Conservation (phyloP, 2,329 filamentous ascomycete genomes). For the Paraconiothyrium sp. region DNA sequence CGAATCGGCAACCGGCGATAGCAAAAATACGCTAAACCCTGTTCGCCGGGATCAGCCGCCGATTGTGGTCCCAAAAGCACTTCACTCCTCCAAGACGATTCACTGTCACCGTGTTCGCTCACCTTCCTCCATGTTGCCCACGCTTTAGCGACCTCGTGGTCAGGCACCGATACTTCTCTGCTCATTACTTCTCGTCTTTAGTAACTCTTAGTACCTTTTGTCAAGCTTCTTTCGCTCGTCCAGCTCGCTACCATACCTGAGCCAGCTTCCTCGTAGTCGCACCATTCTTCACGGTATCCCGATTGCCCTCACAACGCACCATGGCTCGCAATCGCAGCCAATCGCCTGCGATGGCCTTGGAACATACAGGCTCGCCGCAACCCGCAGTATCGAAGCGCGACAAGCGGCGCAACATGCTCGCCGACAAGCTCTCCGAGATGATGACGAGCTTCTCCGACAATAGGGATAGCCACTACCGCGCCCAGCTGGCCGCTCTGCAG, state of each 20-base stretch:
- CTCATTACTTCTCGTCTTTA: not conserved
- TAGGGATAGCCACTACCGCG: constrained; percentile 83
- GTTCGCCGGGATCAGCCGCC: constrained; percentile 5
- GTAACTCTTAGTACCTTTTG: not conserved
- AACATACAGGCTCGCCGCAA: constrained; percentile 55
- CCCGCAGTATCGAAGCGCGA: constrained; percentile 80
- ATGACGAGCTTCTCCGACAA: constrained; percentile 81
- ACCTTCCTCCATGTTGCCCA: constrained; percentile 15
- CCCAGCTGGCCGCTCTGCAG: constrained; percentile 91
- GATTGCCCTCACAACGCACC: constrained; percentile 15
- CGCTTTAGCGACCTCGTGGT: constrained; percentile 16
- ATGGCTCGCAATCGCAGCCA: constrained; percentile 53
- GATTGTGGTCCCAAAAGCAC: constrained; percentile 11
- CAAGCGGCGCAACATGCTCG: constrained; percentile 84
- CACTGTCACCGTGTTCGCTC: constrained; percentile 4
- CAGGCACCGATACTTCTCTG: not conserved
- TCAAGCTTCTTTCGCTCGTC: not conserved
- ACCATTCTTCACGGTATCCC: constrained; percentile 1
- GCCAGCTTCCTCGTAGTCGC: not conserved
- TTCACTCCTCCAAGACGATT: constrained; percentile 9
- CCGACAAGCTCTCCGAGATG: constrained; percentile 80
- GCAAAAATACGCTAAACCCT: not conserved
- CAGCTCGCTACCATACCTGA: not conserved
- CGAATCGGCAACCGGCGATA: constrained; percentile 5
- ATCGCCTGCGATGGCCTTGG: constrained; percentile 47